Base-by-base conservation (phyloP, 495 filamentous ascomycete species). In the Hypoxylon perforatum region DNA sequence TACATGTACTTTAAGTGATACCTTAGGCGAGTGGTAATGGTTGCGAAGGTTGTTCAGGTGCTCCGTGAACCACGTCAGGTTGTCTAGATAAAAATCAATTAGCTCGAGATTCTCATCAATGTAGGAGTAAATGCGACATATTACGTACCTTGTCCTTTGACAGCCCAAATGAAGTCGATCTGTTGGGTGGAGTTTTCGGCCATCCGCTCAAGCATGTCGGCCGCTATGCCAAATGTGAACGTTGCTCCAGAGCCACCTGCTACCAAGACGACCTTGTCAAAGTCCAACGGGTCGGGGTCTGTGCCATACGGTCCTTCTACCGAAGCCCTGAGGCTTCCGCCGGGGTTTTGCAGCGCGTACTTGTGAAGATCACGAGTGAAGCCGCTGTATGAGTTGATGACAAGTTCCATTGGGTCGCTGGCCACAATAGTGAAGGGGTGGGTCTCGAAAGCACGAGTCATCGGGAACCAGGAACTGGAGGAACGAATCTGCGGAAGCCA, bases 351-450 rank as follows among this genome's bases (percentile, higher is more conserved):
- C 14, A 75, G 62, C 0, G 86, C 85, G 53, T 82, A 76, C 9
- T 80, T 73, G 64, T 83, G 79, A 7, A 89, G 74, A 46, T 84
- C 85, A 0, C 77, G 60, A 1, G 85, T 88, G 69, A 87, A 88
- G 0, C 85, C 87, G 47, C 86, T 81, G 68, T 86, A 80, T 12
- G 80, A 75, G 33, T 81, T 80, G 62, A 87, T 76, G 6, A 87
- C 76, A 21, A 88, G 84, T 69, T 88, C 86, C 38, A 85, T 68
- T 0, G 80, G 79, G 5, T 75, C 70, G 12, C 71, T 77, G n/a
- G 76, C 76, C 21, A 86, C 79, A 56, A 88, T 83, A n/a, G 86
- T 88, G 55, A 90, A 88, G 0, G 86, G 87, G 68, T 90, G 87
- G 2, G 84, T 85, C 66, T 89, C 83, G 22, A 86, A 75, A 14